Base-by-base conservation (phyloP, 345 rosid species). In the Eucalyptus microcorys region DNA sequence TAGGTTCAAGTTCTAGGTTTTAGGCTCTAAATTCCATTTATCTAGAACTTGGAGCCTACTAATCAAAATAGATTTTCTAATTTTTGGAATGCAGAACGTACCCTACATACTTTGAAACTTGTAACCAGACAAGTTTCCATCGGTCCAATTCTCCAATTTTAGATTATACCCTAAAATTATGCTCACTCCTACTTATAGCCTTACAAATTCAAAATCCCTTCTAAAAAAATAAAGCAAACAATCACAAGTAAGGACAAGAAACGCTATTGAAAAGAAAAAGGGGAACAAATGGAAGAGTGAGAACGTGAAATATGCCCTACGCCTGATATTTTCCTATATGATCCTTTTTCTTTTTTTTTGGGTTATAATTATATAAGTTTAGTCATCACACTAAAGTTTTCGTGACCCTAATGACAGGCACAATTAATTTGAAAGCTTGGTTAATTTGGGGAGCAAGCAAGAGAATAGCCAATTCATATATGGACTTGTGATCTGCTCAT, bases 11-110 rank as follows among this genome's bases (percentile, higher is more conserved):
- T 52, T 52, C 0, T 52, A 17, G 2, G 0, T 52, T 52, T 7
- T 52, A 52, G 55, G 10, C 55, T 52, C 10, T 0, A 52, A 2
- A 19, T 52, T 19, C 24, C 10, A 52, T 52, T 52, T 52, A 52
- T 52, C 24, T 52, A 52, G 1, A 52, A 52, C 10, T 52, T 52
- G 2, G 10, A 52, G 1, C 0, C 2, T 0, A 52, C 0, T 0
- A 0, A 0, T 52, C 24, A 52, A 52, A 52, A 52, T 52, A 0
- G 24, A 52, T 52, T 3, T 52, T 52, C 1, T 52, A 52, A 52
- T 52, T 19, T 52, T 7, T 52, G 55, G 24, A 19, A 19, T 0
- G 1, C 1, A 0, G 4, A 52, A 52, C 0, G 0, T 52, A 52
- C 22, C 19, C 1, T 52, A 19, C 55, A 1, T 52, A 52, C 4